Conservation (phyloP, 2,329 filamentous ascomycete genomes). For the Alternaria viburni region DNA sequence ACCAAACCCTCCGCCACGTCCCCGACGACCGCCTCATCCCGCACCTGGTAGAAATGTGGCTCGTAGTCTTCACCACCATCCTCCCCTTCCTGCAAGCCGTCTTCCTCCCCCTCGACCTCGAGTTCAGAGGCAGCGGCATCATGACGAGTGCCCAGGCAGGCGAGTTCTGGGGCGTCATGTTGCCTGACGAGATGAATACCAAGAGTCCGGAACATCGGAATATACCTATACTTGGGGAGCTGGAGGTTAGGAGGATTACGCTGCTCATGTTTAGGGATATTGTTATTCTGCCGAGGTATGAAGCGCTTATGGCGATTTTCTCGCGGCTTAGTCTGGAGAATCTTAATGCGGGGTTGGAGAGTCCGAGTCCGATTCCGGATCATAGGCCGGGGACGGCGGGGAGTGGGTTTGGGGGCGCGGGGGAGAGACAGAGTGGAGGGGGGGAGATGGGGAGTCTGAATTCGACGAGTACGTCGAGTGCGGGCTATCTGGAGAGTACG, state of each 20-base stretch:
- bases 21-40: conserved; percentile 89
- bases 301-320: conserved; percentile 87
- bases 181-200: conserved; percentile 55
- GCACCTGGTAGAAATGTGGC: conserved; percentile 90
- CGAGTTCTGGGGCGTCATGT: conserved; percentile 86
- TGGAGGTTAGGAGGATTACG: conserved; percentile 89
- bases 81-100: conserved; percentile 94
- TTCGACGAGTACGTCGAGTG: conserved; percentile 58
- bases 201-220: conserved; percentile 51
- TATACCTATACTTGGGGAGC: conserved; percentile 58
- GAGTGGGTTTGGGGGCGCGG: conserved; percentile 6
- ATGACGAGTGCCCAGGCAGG: conserved; percentile 79
- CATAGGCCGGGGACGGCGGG: conserved; percentile 41
- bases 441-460: conserved; percentile 69
- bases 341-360: conserved; percentile 54
- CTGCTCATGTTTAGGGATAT: conserved; percentile 87
- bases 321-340: conserved; percentile 88
- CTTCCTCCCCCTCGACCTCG: conserved; percentile 89
- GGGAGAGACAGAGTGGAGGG: neutral
- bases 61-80: conserved; percentile 87
- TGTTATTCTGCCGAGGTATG: conserved; percentile 87
- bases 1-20: conserved; percentile 78
- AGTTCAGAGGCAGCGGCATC: conserved; percentile 87
- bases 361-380: conserved; percentile 34
- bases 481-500: conserved; percentile 74